Evolutionary conservation across 371 early-diverging fungal species (phyloP).

Genomic region (Mucor saturninus): DNA sequence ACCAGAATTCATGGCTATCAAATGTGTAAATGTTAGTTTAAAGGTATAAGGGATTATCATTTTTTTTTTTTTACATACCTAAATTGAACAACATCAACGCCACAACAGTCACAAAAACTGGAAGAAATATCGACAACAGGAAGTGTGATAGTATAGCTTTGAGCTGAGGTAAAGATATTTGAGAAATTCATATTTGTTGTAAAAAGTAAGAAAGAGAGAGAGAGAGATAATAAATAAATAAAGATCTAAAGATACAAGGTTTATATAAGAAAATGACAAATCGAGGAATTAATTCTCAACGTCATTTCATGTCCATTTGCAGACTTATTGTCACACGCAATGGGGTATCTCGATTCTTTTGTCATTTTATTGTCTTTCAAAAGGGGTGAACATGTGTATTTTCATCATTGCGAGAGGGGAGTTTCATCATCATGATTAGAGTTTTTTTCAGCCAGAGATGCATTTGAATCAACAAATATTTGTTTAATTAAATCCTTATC

Average conservation of each 20-base stretch:
- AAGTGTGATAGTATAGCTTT: neutral
- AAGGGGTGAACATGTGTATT: no score
- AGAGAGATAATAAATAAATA: neutral
- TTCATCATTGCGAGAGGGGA: neutral
- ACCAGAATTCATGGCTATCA: slow-evolving; percentile 36
- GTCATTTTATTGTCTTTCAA: neutral
- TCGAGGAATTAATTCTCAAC: neutral
- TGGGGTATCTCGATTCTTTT: neutral
- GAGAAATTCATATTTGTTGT: slow-evolving; percentile 2
- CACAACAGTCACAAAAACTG: slow-evolving; percentile 28
- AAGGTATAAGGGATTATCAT: neutral
- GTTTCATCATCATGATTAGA: neutral
- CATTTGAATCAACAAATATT: slow-evolving; percentile 44
- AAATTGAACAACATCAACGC: slow-evolving; percentile 30
- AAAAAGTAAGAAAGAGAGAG: neutral
- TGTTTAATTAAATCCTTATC: slow-evolving; percentile 64
- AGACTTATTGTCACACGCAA: neutral
- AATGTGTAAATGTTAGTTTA: neutral
- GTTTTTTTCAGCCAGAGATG: neutral
- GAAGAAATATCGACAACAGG: neutral
- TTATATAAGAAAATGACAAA: neutral
- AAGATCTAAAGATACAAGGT: neutral
- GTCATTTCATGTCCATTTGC: neutral
- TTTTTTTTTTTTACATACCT: slow-evolving; percentile 15
- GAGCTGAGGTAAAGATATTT: neutral